phyloP scores from a whole-genome alignment of 2,329 filamentous ascomycete genomes.

The Calonectria pseudoreteaudii region DNA sequence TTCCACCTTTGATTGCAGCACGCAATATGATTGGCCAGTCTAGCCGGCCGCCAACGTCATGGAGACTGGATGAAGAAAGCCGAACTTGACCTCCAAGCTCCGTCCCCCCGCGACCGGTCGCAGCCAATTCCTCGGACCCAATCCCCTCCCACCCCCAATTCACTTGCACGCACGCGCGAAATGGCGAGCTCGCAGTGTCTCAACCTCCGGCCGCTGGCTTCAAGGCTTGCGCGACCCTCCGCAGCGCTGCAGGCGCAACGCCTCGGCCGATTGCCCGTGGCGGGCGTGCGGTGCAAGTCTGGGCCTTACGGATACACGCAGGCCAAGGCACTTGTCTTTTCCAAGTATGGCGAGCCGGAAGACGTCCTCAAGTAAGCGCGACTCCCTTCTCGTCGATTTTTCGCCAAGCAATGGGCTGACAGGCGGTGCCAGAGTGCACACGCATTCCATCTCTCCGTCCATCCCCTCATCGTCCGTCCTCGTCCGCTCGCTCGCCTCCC shows the following conservation, averaged over 20 bases:
- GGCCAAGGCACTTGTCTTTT: conserved; percentile 84
- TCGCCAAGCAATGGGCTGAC: neutral
- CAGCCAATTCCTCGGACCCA: neutral
- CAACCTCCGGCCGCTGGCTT: conserved; percentile 35
- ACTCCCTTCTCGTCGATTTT: neutral
- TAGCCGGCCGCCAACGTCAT: conserved; percentile 21
- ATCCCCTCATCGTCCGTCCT: conserved; percentile 76
- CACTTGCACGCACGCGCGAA: neutral
- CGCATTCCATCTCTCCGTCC: conserved; percentile 80
- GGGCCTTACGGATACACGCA: conserved; percentile 85
- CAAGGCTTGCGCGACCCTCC: conserved; percentile 36
- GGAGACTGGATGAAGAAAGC: conserved; percentile 10
- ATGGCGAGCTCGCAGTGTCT: conserved; percentile 43
- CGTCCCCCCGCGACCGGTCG: neutral
- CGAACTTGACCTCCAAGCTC: conserved; percentile 20
- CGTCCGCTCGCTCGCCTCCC: conserved; percentile 87
- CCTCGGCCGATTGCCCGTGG: conserved; percentile 20
- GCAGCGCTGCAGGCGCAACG: conserved; percentile 29
- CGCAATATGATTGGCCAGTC: conserved; percentile 15
- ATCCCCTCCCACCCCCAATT: neutral
- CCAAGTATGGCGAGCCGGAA: conserved; percentile 78
- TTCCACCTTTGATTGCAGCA: neutral
- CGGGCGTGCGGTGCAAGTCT: conserved; percentile 61
- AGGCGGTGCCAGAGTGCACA: conserved; percentile 69
- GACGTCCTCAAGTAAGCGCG: conserved; percentile 71